phyloP scores from a whole-genome alignment of 352 stramenopile species.

The Thalassiosira exigua region DNA sequence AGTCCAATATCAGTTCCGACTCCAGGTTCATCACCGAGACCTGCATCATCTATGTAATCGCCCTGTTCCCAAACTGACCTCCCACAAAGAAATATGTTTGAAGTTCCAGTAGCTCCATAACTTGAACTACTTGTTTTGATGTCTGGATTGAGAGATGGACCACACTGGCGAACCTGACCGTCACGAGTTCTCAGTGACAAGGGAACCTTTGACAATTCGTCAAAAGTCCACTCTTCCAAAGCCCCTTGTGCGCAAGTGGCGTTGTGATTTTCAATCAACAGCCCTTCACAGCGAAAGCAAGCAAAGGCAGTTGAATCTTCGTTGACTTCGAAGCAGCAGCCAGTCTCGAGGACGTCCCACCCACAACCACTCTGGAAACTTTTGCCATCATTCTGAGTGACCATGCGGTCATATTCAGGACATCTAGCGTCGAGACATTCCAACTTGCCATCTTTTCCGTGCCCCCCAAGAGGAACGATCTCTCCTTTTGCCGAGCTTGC shows the following conservation, averaged over 20 bases:
- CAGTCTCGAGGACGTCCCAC: constrained; percentile 79
- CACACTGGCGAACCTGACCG: constrained; percentile 61
- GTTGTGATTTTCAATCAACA: constrained; percentile 31
- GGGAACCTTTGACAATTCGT: constrained; percentile 32
- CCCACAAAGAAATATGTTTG: constrained; percentile 87
- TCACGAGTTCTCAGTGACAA: constrained; percentile 35
- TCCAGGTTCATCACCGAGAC: constrained; percentile 47
- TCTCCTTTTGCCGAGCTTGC: constrained; percentile 18
- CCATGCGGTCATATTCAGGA: constrained; percentile 80
- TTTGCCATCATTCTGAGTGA: constrained; percentile 91
- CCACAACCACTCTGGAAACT: constrained; percentile 95
- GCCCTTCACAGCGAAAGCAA: constrained; percentile 56
- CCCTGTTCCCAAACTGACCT: constrained; percentile 91
- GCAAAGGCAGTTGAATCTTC: constrained; percentile 24
- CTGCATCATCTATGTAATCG: constrained; percentile 88
- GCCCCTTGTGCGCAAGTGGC: constrained; percentile 40
- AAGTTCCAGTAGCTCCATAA: constrained; percentile 59
- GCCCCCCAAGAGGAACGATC: constrained; percentile 61
- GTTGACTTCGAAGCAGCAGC: constrained; percentile 72
- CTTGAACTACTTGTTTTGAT: constrained; percentile 17
- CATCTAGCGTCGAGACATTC: constrained; percentile 65
- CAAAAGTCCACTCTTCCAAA: constrained; percentile 42
- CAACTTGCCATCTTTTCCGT: constrained; percentile 69
- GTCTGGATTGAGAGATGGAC: constrained; percentile 68
- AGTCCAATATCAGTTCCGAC: constrained; percentile 73